phyloP scores from a whole-genome alignment of 805 yeast genomes.

The Suhomyces xylopsoci region DNA sequence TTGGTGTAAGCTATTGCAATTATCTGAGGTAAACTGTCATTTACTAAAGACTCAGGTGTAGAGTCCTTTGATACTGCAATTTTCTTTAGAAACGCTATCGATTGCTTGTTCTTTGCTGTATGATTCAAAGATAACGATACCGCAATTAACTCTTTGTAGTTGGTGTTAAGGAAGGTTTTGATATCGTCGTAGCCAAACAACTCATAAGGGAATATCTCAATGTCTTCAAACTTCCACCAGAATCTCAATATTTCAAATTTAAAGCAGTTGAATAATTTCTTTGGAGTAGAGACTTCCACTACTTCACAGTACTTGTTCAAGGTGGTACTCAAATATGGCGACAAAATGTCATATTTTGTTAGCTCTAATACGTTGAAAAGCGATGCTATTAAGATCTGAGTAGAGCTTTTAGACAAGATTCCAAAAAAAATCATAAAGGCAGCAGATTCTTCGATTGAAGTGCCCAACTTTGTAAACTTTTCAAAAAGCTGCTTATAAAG shows the following conservation, averaged over 20 bases:
- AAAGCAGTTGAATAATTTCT: constrained; percentile 25
- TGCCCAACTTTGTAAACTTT: not conserved
- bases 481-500: not conserved
- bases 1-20: constrained; percentile 45
- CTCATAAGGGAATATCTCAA: constrained; percentile 38
- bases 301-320: constrained; percentile 20
- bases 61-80: not conserved
- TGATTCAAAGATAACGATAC: constrained; percentile 14
- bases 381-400: constrained; percentile 29
- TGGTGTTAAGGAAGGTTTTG: constrained; percentile 29
- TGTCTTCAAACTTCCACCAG: constrained; percentile 39
- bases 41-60: constrained; percentile 15
- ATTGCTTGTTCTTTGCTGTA: constrained; percentile 16
- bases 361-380: constrained; percentile 43
- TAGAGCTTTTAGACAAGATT: constrained; percentile 26
- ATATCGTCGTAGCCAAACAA: constrained; percentile 35
- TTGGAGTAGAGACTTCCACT: constrained; percentile 10
- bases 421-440: constrained; percentile 38
- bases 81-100: not conserved
- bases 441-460: constrained; percentile 34
- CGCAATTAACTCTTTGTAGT: constrained; percentile 39
- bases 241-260: constrained; percentile 37
- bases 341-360: constrained; percentile 27
- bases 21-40: constrained; percentile 34
- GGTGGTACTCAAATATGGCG: constrained; percentile 26